phyloP scores from a whole-genome alignment of 176 grass and related monocot species.

The Canna indica region DNA sequence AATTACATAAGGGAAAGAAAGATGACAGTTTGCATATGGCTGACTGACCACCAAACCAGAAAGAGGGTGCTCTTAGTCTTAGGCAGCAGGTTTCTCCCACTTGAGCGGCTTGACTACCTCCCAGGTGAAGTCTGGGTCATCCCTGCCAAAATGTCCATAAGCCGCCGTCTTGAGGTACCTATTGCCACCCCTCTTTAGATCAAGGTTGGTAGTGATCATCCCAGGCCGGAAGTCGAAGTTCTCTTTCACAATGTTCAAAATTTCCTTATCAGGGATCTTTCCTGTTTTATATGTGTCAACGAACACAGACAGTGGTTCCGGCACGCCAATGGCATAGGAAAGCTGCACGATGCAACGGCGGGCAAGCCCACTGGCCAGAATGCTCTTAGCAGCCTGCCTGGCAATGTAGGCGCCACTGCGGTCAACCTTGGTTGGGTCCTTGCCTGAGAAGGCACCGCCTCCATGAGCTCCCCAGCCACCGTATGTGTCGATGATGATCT shows the following conservation, averaged over 20 bases:
- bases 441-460: constrained; percentile 7
- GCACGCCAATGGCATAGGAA: constrained; percentile 29
- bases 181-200: constrained; percentile 31
- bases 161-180: constrained; percentile 37
- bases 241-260: constrained; percentile 32
- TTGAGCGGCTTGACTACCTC: constrained; percentile 35
- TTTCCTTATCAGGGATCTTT: constrained; percentile 32
- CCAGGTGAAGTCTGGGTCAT: constrained; percentile 41
- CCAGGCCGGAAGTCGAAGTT: constrained; percentile 41
- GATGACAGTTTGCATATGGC: neutral
- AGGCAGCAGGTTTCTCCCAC: constrained; percentile 19
- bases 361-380: neutral
- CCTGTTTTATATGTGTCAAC: constrained; percentile 35
- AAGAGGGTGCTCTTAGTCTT: neutral
- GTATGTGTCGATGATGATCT: constrained; percentile 5
- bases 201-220: constrained; percentile 36
- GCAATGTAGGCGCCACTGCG: constrained; percentile 4
- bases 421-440: neutral
- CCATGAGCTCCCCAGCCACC: constrained; percentile 11
- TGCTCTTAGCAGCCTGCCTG: constrained; percentile 2
- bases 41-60: neutral
- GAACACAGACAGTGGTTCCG: constrained; percentile 33
- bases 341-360: constrained; percentile 6
- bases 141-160: constrained; percentile 38
- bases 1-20: neutral